phyloP scores from a whole-genome alignment of 306 rosid species.

The Sindora glabra region DNA sequence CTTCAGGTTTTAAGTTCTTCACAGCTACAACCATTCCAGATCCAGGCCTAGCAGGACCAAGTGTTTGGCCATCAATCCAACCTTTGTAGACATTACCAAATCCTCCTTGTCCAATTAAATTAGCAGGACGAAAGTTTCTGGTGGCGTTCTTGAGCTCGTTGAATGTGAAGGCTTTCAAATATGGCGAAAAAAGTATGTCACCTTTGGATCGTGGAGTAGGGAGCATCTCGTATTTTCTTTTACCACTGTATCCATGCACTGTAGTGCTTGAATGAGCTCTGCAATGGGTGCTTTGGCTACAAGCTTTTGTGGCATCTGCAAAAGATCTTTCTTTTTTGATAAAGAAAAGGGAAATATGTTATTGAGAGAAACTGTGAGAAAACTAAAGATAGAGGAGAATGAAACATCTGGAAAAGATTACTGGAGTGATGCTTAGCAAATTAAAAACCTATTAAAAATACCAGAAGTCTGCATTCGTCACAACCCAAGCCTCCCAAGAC shows the following conservation, averaged over 20 bases:
- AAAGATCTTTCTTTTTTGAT: not conserved
- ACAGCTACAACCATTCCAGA: slow-evolving; percentile 56
- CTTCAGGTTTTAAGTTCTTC: slow-evolving; percentile 63
- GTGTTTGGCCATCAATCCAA: slow-evolving; percentile 49
- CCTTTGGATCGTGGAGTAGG: slow-evolving; percentile 57
- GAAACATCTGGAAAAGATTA: no score
- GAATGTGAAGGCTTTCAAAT: slow-evolving; percentile 53
- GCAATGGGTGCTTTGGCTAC: not conserved
- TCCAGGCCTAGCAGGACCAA: slow-evolving; percentile 46
- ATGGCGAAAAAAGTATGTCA: slow-evolving; percentile 47
- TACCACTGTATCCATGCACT: not conserved
- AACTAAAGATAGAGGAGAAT: no score
- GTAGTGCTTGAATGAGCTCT: not conserved
- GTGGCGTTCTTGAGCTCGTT: slow-evolving; percentile 54
- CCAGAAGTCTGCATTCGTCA: no score
- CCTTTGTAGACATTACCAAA: slow-evolving; percentile 74
- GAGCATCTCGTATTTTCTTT: not conserved
- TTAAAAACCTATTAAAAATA: no score
- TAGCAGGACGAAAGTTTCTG: slow-evolving; percentile 52
- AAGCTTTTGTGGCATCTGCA: slow-evolving; percentile 4
- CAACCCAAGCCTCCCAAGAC: no score
- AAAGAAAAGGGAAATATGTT: no score
- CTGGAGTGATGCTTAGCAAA: no score
- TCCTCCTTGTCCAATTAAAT: slow-evolving; percentile 67
- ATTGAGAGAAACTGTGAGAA: no score